These are phyloP conservation scores for Sutorius eximius DNA, from an alignment of 1,284 basidiomycete species.

Conservation along the genomic window DNA sequence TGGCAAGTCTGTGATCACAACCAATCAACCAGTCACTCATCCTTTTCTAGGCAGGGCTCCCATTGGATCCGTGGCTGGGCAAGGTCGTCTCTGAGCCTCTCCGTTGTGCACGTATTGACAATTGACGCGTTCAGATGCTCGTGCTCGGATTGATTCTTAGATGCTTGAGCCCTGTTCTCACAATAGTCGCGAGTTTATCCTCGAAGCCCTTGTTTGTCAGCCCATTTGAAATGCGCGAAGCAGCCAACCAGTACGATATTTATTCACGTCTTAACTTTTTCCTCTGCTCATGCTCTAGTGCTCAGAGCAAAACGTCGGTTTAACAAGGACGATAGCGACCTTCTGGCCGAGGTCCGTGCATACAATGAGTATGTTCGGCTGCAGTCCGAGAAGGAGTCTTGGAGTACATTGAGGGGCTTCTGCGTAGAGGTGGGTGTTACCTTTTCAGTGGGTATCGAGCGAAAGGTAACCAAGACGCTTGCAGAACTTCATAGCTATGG, in stretches of 20 bases:
- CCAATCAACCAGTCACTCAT: constrained; percentile 2
- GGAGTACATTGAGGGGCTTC: constrained; percentile 56
- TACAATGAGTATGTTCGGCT: constrained; percentile 68
- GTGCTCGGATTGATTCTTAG: constrained; percentile 79
- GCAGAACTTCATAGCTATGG: constrained; percentile 81
- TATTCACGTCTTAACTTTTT: neutral
- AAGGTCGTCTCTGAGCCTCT: constrained; percentile 52
- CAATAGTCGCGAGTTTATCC: constrained; percentile 80
- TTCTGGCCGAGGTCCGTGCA: constrained; percentile 80
- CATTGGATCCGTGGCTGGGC: constrained; percentile 85
- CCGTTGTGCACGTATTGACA: neutral
- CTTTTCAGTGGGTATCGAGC: neutral
- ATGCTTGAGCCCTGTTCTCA: constrained; percentile 75
- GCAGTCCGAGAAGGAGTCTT: constrained; percentile 49
- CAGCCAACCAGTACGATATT: constrained; percentile 60
- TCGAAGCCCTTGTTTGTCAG: constrained; percentile 85
- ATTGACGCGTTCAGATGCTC: constrained; percentile 60
- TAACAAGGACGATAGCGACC: constrained; percentile 73
- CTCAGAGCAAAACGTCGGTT: constrained; percentile 70
- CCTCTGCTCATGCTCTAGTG: neutral
- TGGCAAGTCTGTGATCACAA: constrained; percentile 46
- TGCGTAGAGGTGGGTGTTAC: constrained; percentile 66
- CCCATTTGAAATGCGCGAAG: constrained; percentile 82
- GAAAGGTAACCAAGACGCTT: neutral
- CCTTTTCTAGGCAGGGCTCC: constrained; percentile 65